Conservation (phyloP, 1,284 basidiomycete species). For the Fomitopsis pinicola region DNA sequence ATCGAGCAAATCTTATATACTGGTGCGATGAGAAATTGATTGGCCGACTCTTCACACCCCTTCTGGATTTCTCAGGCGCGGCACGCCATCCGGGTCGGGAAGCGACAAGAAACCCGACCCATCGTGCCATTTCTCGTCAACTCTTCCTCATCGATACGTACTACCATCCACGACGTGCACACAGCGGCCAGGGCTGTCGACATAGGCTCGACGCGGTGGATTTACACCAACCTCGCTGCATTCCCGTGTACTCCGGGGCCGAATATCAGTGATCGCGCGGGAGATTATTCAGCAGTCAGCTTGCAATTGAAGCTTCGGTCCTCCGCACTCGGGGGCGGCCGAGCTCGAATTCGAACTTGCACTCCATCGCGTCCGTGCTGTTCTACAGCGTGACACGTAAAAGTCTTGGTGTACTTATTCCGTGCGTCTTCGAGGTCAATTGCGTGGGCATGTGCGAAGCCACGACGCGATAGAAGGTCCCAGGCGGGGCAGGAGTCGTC, state of each 20-base stretch:
- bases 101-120: background rate
- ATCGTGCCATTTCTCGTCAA: slow-evolving; percentile 1
- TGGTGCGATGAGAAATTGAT: slow-evolving; percentile 16
- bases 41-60: slow-evolving; percentile 1
- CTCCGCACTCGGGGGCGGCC: background rate
- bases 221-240: background rate
- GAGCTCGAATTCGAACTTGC: background rate
- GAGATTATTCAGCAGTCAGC: background rate
- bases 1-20: slow-evolving; percentile 11
- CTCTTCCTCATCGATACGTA: background rate
- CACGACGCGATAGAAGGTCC: background rate
- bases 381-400: background rate
- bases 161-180: background rate
- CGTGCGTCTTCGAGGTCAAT: background rate
- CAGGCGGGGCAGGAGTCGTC: slow-evolving; percentile 1
- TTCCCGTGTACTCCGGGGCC: background rate
- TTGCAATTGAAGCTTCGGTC: no score
- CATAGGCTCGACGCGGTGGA: background rate
- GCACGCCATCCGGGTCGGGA: background rate
- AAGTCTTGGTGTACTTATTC: background rate
- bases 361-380: background rate
- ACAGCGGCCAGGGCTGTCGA: background rate
- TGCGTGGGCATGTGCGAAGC: background rate
- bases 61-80: background rate
- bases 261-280: background rate